Evolutionary conservation across 2,329 filamentous ascomycete genomes (phyloP).

Genomic region (Aspergillus sp.): DNA sequence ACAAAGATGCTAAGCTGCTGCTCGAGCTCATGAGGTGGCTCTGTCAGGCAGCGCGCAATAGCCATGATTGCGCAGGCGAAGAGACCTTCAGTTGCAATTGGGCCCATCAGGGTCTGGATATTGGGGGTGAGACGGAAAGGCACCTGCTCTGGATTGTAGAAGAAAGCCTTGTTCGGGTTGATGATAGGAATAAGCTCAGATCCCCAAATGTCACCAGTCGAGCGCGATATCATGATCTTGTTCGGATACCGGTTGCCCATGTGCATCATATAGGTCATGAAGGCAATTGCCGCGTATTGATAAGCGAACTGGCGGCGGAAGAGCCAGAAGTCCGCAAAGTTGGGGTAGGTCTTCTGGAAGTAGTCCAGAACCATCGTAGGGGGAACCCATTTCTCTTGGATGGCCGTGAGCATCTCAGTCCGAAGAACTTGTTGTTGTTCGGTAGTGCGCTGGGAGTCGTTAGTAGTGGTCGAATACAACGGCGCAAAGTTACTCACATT

Average conservation of each 20-base stretch:
- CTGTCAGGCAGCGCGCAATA: slow-evolving; percentile 88
- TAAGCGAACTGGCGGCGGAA: slow-evolving; percentile 97
- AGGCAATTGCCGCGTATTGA: slow-evolving; percentile 90
- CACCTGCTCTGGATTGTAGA: slow-evolving; percentile 92
- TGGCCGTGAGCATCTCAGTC: slow-evolving; percentile 89
- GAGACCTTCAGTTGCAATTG: slow-evolving; percentile 91
- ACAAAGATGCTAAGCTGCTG: slow-evolving; percentile 94
- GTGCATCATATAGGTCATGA: slow-evolving; percentile 98
- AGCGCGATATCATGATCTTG: slow-evolving; percentile 88
- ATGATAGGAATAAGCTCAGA: slow-evolving; percentile 91
- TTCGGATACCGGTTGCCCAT: slow-evolving; percentile 95
- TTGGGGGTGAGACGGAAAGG: slow-evolving; percentile 97
- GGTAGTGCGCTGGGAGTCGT: slow-evolving; percentile 44
- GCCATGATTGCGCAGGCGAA: slow-evolving; percentile 96
- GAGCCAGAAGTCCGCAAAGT: slow-evolving; percentile 94
- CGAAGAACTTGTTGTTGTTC: slow-evolving; percentile 72
- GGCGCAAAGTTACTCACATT: slow-evolving; percentile 36
- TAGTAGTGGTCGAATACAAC: slow-evolving; percentile 21
- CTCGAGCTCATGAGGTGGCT: slow-evolving; percentile 79
- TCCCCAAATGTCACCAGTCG: slow-evolving; percentile 92
- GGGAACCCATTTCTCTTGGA: slow-evolving; percentile 91
- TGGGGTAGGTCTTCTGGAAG: slow-evolving; percentile 83
- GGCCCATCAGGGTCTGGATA: slow-evolving; percentile 92
- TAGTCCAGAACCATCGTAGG: slow-evolving; percentile 80
- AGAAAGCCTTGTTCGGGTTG: slow-evolving; percentile 78